A percentile compares a stretch with the other conserved stretches of the same genome.
Conservation (phyloP, 352 stramenopile species). For the Thalassiosira hispida region DNA sequence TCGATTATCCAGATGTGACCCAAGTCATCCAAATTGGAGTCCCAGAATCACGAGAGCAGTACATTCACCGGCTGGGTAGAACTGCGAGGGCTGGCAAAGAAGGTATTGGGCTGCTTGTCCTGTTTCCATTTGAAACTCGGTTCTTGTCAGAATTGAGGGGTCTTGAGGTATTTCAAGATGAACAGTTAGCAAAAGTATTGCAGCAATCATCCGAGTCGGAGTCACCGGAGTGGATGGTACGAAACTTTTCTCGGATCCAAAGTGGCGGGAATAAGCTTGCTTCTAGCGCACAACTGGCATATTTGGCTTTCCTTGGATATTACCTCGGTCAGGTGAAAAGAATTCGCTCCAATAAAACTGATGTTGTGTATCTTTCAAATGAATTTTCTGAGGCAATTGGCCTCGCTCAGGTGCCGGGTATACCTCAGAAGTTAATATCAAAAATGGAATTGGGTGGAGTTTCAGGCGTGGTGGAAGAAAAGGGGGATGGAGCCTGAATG, state of each 20-base stretch:
- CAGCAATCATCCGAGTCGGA: constrained; percentile 7
- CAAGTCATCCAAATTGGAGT: constrained; percentile 84
- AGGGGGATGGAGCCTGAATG: too few relatives aligned
- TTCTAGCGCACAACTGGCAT: constrained; percentile 50
- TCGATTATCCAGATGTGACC: constrained; percentile 95
- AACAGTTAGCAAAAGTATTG: constrained; percentile 29
- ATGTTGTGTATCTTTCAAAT: constrained; percentile 58
- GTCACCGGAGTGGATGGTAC: constrained; percentile 40
- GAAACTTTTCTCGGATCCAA: constrained; percentile 41
- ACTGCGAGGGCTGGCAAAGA: constrained; percentile 85
- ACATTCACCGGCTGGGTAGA: constrained; percentile 94
- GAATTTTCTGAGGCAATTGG: constrained; percentile 58
- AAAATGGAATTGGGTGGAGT: constrained; percentile 66
- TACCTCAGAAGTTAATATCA: constrained; percentile 40
- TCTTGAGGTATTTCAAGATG: constrained; percentile 56
- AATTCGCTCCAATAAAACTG: constrained; percentile 46
- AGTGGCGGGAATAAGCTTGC: constrained; percentile 59
- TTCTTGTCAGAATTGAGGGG: constrained; percentile 70
- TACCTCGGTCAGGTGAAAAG: constrained; percentile 65
- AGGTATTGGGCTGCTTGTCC: constrained; percentile 67
- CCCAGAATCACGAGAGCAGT: constrained; percentile 91
- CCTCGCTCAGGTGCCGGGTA: constrained; percentile 41
- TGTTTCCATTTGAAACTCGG: constrained; percentile 65
- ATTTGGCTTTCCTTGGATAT: constrained; percentile 72
- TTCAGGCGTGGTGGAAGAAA: constrained; percentile 34